phyloP scores from a whole-genome alignment of 495 filamentous ascomycete species.

The Rhypophila decipiens region DNA sequence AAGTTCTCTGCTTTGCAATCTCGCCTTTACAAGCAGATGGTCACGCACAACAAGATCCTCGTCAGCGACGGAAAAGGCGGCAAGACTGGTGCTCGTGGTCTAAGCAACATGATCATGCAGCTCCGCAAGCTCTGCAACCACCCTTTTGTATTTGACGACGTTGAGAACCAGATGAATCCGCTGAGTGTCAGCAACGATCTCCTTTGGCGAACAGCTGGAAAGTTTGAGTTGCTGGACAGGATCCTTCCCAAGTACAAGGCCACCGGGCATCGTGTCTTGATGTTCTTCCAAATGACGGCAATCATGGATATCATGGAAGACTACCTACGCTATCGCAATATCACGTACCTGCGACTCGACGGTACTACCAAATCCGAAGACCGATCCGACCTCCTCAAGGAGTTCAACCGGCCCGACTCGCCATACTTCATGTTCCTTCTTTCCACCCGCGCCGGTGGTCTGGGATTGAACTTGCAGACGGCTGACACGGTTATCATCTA shows the following conservation, averaged over 20 bases:
- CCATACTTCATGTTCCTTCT: slow-evolving; percentile 96
- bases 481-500: slow-evolving; percentile 99
- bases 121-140: slow-evolving; percentile 98
- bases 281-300: slow-evolving; percentile 99
- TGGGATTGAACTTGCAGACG: slow-evolving; percentile 93
- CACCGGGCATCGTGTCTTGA: slow-evolving; percentile 86
- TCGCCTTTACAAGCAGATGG: slow-evolving; percentile 92
- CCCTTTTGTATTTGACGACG: slow-evolving; percentile 95
- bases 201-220: slow-evolving; percentile 92
- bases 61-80: slow-evolving; percentile 94
- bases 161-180: slow-evolving; percentile 97
- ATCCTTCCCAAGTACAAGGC: slow-evolving; percentile 87
- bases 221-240: slow-evolving; percentile 92
- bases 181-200: slow-evolving; percentile 79
- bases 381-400: slow-evolving; percentile 78
- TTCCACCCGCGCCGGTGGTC: slow-evolving; percentile 96
- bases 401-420: slow-evolving; percentile 84
- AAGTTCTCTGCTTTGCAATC: slow-evolving; percentile 92
- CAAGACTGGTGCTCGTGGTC: slow-evolving; percentile 88
- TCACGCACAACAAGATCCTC: slow-evolving; percentile 86
- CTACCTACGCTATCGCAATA: slow-evolving; percentile 75
- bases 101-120: slow-evolving; percentile 99
- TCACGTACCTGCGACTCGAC: slow-evolving; percentile 85
- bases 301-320: slow-evolving; percentile 99
- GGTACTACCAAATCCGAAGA: slow-evolving; percentile 97